These are phyloP conservation scores for Hypoxylon sp. DNA, from an alignment of 2,329 filamentous ascomycete genomes.

Conservation along the genomic window DNA sequence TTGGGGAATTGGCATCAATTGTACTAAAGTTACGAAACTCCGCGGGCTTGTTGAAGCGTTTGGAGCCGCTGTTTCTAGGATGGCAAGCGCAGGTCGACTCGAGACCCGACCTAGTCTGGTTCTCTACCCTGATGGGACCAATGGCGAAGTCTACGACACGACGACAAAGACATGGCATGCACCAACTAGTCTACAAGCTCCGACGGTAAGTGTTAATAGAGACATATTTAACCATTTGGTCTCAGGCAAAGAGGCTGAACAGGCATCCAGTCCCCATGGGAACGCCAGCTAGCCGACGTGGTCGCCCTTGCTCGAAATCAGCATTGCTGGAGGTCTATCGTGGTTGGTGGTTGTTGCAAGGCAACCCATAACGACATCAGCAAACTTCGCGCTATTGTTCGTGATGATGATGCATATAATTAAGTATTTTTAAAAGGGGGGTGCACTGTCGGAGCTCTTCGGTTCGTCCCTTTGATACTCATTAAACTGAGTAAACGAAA, in stretches of 20 bases:
- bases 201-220: slow-evolving; percentile 46
- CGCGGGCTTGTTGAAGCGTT: slow-evolving; percentile 68
- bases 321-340: slow-evolving; percentile 61
- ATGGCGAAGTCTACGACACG: slow-evolving; percentile 77
- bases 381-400: slow-evolving; percentile 40
- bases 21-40: slow-evolving; percentile 76
- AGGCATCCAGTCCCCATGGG: slow-evolving; percentile 59
- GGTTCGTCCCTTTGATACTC: slow-evolving; percentile 6
- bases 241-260: slow-evolving; percentile 20
- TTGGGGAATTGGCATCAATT: slow-evolving; percentile 78
- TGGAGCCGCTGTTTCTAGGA: slow-evolving; percentile 62
- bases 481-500: slow-evolving; percentile 12
- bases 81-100: slow-evolving; percentile 57
- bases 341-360: slow-evolving; percentile 70
- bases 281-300: slow-evolving; percentile 60
- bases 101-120: slow-evolving; percentile 68
- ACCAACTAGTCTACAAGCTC: slow-evolving; percentile 50
- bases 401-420: slow-evolving; percentile 19
- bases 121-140: slow-evolving; percentile 78
- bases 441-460: slow-evolving; percentile 6
- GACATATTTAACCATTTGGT: slow-evolving; percentile 4
- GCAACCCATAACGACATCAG: slow-evolving; percentile 65
- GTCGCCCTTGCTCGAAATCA: slow-evolving; percentile 57
- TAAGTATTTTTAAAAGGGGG: neutral
- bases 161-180: slow-evolving; percentile 72